phyloP scores from a whole-genome alignment of 176 grass and related monocot genomes.

The bread wheat (Triticum aestivum) region DNA sequence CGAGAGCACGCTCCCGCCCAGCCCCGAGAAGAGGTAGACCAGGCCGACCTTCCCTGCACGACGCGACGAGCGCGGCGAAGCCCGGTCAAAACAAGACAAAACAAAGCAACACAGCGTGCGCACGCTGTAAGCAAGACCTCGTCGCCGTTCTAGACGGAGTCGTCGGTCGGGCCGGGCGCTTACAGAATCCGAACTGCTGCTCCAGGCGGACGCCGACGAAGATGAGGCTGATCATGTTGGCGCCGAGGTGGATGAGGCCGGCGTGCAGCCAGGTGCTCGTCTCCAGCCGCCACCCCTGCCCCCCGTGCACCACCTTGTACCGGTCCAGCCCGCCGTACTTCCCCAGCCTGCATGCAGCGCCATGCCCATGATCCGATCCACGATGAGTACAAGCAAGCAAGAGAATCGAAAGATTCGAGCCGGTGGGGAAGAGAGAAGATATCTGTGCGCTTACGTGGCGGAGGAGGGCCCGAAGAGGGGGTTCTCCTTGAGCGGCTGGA shows the following conservation, averaged over 20 bases:
- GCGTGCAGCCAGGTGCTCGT: constrained; percentile 78
- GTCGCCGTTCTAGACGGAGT: background rate
- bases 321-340: constrained; percentile 69
- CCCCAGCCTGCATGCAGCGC: constrained; percentile 50
- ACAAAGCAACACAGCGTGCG: background rate
- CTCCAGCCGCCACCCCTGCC: constrained; percentile 76
- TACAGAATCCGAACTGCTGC: constrained; percentile 94
- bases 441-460: constrained; percentile 34
- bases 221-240: constrained; percentile 79
- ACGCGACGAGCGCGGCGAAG: background rate
- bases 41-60: constrained; percentile 60
- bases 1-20: constrained; percentile 83
- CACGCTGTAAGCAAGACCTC: background rate
- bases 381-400: too few relatives aligned
- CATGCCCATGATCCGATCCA: background rate
- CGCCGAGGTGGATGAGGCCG: constrained; percentile 77
- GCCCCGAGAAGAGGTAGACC: constrained; percentile 78
- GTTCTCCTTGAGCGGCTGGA: constrained; percentile 89
- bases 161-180: background rate
- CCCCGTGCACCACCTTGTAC: constrained; percentile 57
- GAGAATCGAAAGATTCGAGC: background rate
- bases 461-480: constrained; percentile 68
- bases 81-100: constrained; percentile 12
- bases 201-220: constrained; percentile 84
- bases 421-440: too few relatives aligned